Percentiles rank a stretch among this genome's conserved stretches.
Conservation (phyloP, 495 filamentous ascomycete species). For the Bathelium albidoporum region DNA sequence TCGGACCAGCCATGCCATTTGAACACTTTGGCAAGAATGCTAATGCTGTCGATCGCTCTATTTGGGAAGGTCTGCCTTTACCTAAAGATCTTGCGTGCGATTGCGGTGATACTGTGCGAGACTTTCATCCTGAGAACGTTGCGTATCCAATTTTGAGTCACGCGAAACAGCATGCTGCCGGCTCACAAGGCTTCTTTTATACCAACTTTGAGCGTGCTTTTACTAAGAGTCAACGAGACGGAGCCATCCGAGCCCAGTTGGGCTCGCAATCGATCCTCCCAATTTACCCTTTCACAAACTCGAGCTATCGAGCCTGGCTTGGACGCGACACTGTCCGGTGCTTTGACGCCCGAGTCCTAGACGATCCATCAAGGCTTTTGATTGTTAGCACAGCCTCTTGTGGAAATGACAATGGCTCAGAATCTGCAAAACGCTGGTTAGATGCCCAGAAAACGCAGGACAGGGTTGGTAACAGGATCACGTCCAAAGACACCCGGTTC, state of each 20-base stretch:
- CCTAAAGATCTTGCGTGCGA: constrained; percentile 19
- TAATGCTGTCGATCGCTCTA: constrained; percentile 24
- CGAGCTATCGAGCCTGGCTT: neutral
- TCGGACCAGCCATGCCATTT: constrained; percentile 39
- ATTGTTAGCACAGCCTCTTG: neutral
- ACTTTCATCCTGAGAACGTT: constrained; percentile 11
- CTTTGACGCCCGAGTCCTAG: neutral
- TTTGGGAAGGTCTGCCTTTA: constrained; percentile 31
- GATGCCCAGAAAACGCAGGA: no score
- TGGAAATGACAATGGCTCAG: no score
- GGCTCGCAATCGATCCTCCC: constrained; percentile 21
- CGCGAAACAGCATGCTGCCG: constrained; percentile 20
- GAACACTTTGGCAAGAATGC: constrained; percentile 32
- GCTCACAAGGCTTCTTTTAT: constrained; percentile 31
- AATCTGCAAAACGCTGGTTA: no score
- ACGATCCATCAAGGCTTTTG: neutral
- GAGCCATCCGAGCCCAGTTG: constrained; percentile 15
- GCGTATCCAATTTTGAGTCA: constrained; percentile 15
- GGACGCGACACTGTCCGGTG: neutral
- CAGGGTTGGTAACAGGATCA: no score
- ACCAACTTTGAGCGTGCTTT: constrained; percentile 35
- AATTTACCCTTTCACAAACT: constrained; percentile 5
- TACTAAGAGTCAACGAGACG: constrained; percentile 1
- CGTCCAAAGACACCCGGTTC: no score
- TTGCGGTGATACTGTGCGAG: constrained; percentile 14